These are phyloP conservation scores for Chondrostereum purpureum DNA, from an alignment of 1,284 basidiomycete genomes.

Conservation along the genomic window DNA sequence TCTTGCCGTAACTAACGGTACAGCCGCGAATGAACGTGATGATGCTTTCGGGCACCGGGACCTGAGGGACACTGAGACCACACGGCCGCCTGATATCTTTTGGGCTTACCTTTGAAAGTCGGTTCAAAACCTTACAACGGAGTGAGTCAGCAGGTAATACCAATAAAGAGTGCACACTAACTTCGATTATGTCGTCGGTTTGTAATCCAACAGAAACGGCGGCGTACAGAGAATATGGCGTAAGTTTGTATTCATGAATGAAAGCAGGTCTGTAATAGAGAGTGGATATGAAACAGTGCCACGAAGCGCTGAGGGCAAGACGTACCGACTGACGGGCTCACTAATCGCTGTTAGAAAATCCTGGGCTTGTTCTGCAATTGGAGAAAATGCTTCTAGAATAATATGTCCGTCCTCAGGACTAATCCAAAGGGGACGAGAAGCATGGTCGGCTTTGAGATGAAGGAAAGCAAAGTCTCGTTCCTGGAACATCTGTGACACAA, in stretches of 20 bases:
- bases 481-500: constrained; percentile 74
- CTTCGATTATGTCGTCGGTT: constrained; percentile 98
- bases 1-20: constrained; percentile 93
- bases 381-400: constrained; percentile 93
- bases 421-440: constrained; percentile 89
- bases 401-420: constrained; percentile 91
- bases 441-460: constrained; percentile 84
- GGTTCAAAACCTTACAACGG: constrained; percentile 63
- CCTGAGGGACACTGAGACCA: constrained; percentile 36
- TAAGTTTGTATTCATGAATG: constrained; percentile 99
- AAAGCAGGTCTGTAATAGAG: constrained; percentile 78
- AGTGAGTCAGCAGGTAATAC: constrained; percentile 10
- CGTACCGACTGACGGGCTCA: constrained; percentile 97
- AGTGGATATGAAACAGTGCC: constrained; percentile 14
- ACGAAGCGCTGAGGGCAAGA: constrained; percentile 16
- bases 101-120: constrained; percentile 70
- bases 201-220: constrained; percentile 98
- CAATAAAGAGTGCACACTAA: constrained; percentile 36
- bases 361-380: constrained; percentile 96
- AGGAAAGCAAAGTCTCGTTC: constrained; percentile 82
- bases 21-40: constrained; percentile 82
- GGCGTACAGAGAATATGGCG: constrained; percentile 95
- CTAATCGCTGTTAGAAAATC: constrained; percentile 98
- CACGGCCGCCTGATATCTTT: neutral
- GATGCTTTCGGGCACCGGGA: constrained; percentile 84